phyloP scores from a whole-genome alignment of 805 yeast species.

The Ascoidea asiatica region DNA sequence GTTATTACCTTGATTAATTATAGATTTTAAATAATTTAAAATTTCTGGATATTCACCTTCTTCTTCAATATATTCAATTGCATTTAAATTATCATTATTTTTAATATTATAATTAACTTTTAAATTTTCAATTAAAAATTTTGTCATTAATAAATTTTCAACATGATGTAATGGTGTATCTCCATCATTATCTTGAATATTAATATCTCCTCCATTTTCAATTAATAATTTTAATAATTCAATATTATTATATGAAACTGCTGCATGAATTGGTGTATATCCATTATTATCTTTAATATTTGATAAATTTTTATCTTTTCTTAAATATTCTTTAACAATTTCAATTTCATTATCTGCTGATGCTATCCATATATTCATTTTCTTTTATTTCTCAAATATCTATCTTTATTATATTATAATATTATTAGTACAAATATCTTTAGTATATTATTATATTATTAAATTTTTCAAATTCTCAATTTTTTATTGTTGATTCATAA shows the following conservation, averaged over 20 bases:
- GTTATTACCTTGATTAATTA: conserved; percentile 12
- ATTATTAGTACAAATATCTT: not conserved
- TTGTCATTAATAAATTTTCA: conserved; percentile 59
- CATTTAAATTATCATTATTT: conserved; percentile 65
- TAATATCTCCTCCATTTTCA: conserved; percentile 49
- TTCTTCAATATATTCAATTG: conserved; percentile 64
- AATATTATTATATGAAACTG: conserved; percentile 80
- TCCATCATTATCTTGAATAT: conserved; percentile 77
- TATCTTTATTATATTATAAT: not conserved
- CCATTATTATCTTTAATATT: conserved; percentile 84
- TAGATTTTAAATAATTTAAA: conserved; percentile 41
- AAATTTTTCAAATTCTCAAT: conserved; percentile 14
- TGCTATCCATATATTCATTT: conserved; percentile 80
- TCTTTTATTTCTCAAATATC: conserved; percentile 1
- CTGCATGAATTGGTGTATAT: conserved; percentile 95
- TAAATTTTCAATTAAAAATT: conserved; percentile 47
- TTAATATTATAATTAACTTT: conserved; percentile 50
- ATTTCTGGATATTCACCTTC: conserved; percentile 80
- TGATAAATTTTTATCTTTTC: conserved; percentile 39
- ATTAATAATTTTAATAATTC: conserved; percentile 51
- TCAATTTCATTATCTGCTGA: conserved; percentile 71
- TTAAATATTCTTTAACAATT: conserved; percentile 43
- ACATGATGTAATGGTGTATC: conserved; percentile 92
- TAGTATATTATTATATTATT: too few relatives aligned
- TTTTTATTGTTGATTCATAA: conserved; percentile 12